Percentiles rank a stretch among this genome's conserved stretches.
Conservation (phyloP, 192 early-diverging fungal genomes). For the Nowakowskiella sp. region DNA sequence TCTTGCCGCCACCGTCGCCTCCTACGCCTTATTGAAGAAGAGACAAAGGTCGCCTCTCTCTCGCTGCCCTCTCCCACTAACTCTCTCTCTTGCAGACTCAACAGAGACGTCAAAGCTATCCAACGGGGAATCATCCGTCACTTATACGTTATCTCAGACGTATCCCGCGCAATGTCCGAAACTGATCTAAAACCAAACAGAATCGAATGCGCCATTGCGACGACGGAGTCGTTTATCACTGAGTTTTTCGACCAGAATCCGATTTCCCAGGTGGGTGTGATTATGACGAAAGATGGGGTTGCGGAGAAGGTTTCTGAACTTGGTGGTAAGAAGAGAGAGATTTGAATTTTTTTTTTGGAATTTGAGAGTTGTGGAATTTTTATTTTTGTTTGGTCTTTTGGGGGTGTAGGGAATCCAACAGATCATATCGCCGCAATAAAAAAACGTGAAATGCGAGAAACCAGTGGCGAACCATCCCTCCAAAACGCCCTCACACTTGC, state of each 20-base stretch:
- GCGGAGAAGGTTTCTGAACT: constrained; percentile 83
- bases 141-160: constrained; percentile 71
- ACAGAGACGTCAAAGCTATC: constrained; percentile 64
- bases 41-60: too few relatives aligned
- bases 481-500: constrained; percentile 89
- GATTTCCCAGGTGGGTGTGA: constrained; percentile 75
- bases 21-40: too few relatives aligned
- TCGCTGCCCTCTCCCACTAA: too few relatives aligned
- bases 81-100: too few relatives aligned
- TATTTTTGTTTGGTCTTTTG: background rate
- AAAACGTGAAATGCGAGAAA: constrained; percentile 56
- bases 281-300: constrained; percentile 75
- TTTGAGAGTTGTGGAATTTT: background rate
- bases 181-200: constrained; percentile 77
- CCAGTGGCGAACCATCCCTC: constrained; percentile 78
- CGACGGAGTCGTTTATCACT: constrained; percentile 62
- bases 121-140: constrained; percentile 81
- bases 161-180: constrained; percentile 76
- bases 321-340: constrained; percentile 42
- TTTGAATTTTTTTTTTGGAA: too few relatives aligned
- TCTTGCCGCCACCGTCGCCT: too few relatives aligned
- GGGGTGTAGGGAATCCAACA: constrained; percentile 54
- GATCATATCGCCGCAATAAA: constrained; percentile 70
- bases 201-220: constrained; percentile 60
- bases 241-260: constrained; percentile 97